phyloP scores from a whole-genome alignment of 805 yeast genomes.

The fission yeast (Schizosaccharomyces pombe) region DNA sequence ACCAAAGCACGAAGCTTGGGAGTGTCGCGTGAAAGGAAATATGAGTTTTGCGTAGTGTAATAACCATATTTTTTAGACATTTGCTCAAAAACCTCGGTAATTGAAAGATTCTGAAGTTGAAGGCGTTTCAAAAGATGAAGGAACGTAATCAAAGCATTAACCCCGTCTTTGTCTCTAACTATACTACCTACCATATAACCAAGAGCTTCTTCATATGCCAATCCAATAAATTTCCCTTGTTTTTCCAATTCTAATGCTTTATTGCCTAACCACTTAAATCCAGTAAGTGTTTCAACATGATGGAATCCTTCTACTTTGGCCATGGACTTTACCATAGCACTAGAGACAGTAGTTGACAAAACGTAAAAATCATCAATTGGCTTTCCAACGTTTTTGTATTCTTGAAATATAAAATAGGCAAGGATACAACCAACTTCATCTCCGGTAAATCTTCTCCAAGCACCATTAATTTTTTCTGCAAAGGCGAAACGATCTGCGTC shows the following conservation, averaged over 20 bases:
- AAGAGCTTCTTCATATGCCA: conserved; percentile 87
- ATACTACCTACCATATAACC: conserved; percentile 64
- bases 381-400: not conserved
- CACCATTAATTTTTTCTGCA: conserved; percentile 28
- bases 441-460: conserved; percentile 69
- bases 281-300: conserved; percentile 68
- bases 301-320: conserved; percentile 38
- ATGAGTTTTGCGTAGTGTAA: conserved; percentile 69
- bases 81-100: conserved; percentile 20
- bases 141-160: conserved; percentile 55
- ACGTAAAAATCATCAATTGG: not conserved
- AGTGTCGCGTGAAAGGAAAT: conserved; percentile 35
- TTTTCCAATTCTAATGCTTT: conserved; percentile 48
- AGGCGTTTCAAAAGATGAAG: conserved; percentile 31
- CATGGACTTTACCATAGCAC: conserved; percentile 52
- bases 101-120: not conserved
- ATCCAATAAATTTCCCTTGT: conserved; percentile 49
- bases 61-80: conserved; percentile 52
- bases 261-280: conserved; percentile 95
- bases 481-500: conserved; percentile 88
- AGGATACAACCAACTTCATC: conserved; percentile 75
- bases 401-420: conserved; percentile 29
- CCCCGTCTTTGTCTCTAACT: conserved; percentile 83
- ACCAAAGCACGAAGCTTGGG: not conserved
- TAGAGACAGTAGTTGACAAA: conserved; percentile 31